These are phyloP conservation scores for Kwoniella sp. DNA, from an alignment of 768 basidiomycete genomes.

Conservation along the genomic window DNA sequence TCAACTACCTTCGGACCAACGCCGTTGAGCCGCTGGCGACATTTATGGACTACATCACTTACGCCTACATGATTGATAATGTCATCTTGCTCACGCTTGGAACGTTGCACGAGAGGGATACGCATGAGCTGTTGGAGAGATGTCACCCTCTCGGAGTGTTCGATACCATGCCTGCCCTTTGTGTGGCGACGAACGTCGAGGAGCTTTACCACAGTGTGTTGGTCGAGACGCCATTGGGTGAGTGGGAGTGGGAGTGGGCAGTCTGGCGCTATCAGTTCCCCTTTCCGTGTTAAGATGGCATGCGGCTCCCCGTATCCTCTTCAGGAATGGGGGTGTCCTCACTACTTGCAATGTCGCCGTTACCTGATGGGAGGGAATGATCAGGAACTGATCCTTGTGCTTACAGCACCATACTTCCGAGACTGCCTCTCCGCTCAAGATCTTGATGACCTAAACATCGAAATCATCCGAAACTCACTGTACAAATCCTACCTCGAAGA, in stretches of 20 bases:
- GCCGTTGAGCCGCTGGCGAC: slow-evolving; percentile 86
- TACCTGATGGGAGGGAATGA: no score
- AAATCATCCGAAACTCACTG: slow-evolving; percentile 98
- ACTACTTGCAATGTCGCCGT: no score
- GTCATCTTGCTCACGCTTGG: slow-evolving; percentile 96
- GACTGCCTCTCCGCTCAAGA: slow-evolving; percentile 93
- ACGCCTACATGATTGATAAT: slow-evolving; percentile 99
- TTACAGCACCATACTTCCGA: slow-evolving; percentile 94
- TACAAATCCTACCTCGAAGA: slow-evolving; percentile 99
- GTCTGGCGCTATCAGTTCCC: no score
- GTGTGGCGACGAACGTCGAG: slow-evolving; percentile 97
- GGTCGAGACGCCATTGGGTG: slow-evolving; percentile 95
- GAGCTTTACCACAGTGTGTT: slow-evolving; percentile 95
- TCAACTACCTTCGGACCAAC: slow-evolving; percentile 89
- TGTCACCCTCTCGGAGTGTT: slow-evolving; percentile 97
- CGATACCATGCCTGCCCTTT: slow-evolving; percentile 98
- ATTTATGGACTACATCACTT: slow-evolving; percentile 98
- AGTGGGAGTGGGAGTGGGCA: slow-evolving; percentile 50
- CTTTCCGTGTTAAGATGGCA: no score
- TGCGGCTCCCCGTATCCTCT: no score
- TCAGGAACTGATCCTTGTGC: no score
- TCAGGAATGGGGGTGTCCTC: no score
- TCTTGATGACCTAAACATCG: slow-evolving; percentile 97
- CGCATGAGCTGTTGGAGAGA: slow-evolving; percentile 90
- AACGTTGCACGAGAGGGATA: slow-evolving; percentile 93